Conservation (phyloP, 768 basidiomycete genomes). For the Tylopilus sp. region DNA sequence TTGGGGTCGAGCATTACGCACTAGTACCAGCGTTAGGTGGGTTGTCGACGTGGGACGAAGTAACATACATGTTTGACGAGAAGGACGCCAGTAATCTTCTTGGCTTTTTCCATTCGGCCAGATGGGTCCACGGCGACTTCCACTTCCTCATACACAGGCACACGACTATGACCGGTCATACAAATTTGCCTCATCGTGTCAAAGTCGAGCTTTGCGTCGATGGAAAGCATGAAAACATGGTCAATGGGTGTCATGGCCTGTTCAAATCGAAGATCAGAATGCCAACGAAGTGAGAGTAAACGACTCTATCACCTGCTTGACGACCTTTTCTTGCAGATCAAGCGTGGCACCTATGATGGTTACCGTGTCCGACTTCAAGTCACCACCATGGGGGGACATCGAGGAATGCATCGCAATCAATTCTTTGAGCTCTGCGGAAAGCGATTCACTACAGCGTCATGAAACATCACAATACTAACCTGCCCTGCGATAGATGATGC, state of each 20-base stretch:
- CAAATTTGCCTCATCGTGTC: conserved; percentile 73
- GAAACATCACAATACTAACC: conserved; percentile 32
- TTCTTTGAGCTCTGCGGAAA: conserved; percentile 69
- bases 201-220: conserved; percentile 80
- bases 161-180: conserved; percentile 77
- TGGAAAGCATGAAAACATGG: conserved; percentile 84
- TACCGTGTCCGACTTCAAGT: conserved; percentile 82
- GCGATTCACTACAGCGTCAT: not conserved
- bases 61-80: conserved; percentile 69
- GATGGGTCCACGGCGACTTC: conserved; percentile 46
- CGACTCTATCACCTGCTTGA: conserved; percentile 46
- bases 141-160: conserved; percentile 79
- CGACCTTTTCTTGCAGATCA: conserved; percentile 85
- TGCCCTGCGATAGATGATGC: conserved; percentile 83
- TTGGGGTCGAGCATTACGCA: conserved; percentile 86
- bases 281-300: not conserved
- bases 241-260: conserved; percentile 81
- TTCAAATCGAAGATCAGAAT: not conserved
- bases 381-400: conserved; percentile 72
- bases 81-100: conserved; percentile 83
- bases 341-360: conserved; percentile 88
- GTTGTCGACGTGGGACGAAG: not conserved
- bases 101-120: conserved; percentile 49
- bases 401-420: conserved; percentile 85
- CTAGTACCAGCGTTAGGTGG: conserved; percentile 12